Evolutionary conservation across 768 basidiomycete genomes (phyloP).

Genomic region (Pleurotus platypus): DNA sequence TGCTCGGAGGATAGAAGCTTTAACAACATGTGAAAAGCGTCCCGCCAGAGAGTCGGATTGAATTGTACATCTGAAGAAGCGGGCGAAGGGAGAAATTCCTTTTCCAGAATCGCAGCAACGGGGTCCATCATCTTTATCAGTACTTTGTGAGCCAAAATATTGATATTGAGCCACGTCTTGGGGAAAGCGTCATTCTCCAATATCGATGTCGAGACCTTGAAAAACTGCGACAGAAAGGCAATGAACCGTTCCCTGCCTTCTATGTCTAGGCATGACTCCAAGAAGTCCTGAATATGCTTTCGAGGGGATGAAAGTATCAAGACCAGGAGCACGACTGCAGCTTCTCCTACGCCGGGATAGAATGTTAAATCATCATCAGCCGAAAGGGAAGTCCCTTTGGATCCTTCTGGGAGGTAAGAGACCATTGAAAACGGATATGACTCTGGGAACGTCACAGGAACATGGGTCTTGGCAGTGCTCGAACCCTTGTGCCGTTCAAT

Average conservation of each 20-base stretch:
- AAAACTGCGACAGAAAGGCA: constrained; percentile 67
- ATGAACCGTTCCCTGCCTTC: constrained; percentile 84
- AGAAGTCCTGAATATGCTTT: constrained; percentile 71
- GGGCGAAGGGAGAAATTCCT: constrained; percentile 69
- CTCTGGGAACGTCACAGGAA: constrained; percentile 87
- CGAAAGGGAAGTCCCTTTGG: constrained; percentile 37
- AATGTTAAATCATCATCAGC: constrained; percentile 51
- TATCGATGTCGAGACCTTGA: constrained; percentile 78
- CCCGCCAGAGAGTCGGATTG: constrained; percentile 75
- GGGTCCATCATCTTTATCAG: constrained; percentile 87
- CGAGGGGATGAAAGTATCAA: constrained; percentile 78
- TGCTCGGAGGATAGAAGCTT: constrained; percentile 87
- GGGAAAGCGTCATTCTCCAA: constrained; percentile 88
- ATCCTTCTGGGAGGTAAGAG: constrained; percentile 57
- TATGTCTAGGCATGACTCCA: constrained; percentile 80
- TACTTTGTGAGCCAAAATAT: constrained; percentile 83
- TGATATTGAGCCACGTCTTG: constrained; percentile 86
- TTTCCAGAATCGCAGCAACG: constrained; percentile 70
- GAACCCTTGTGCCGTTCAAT: constrained; percentile 66
- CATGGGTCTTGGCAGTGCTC: constrained; percentile 49
- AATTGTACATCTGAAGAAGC: constrained; percentile 63
- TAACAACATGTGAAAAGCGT: constrained; percentile 77
- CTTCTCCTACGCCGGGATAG: constrained; percentile 80
- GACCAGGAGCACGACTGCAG: constrained; percentile 79
- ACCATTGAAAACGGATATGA: constrained; percentile 90